Percentiles rank a stretch among this genome's conserved stretches.
phyloP scores from a whole-genome alignment of 2,329 filamentous ascomycete genomes.

The Microcyclospora pomicola region DNA sequence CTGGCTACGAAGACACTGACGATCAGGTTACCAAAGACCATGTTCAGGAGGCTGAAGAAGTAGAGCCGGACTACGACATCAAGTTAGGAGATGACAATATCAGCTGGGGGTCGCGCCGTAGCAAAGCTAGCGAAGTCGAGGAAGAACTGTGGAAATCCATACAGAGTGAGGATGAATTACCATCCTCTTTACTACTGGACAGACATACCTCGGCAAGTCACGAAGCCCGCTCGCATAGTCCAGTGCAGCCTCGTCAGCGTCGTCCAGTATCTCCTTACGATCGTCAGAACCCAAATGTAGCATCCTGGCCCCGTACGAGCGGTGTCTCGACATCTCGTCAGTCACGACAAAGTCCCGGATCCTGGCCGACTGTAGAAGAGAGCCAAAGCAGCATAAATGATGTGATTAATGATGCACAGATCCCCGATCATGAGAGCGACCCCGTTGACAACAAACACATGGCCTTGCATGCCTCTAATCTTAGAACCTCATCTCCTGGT shows the following conservation, averaged over 20 bases:
- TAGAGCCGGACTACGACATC: conserved; percentile 17
- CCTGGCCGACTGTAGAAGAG: conserved; percentile 15
- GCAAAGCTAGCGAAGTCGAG: conserved; percentile 10
- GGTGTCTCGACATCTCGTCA: conserved; percentile 9
- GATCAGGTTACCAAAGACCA: not conserved
- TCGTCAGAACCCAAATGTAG: conserved; percentile 11
- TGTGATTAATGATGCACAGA: conserved; percentile 1
- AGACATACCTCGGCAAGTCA: not conserved
- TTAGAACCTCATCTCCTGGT: not conserved
- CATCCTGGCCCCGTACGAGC: conserved; percentile 18
- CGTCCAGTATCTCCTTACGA: conserved; percentile 14
- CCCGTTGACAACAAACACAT: not conserved
- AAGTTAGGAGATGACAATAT: conserved; percentile 24
- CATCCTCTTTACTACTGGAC: conserved; percentile 14
- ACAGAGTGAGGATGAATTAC: conserved; percentile 18
- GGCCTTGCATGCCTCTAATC: not conserved
- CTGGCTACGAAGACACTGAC: conserved; percentile 23
- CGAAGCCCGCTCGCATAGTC: no score
- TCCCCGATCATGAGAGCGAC: not conserved
- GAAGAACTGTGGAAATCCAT: conserved; percentile 22
- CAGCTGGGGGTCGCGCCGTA: conserved; percentile 22
- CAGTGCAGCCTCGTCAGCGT: conserved; percentile 3
- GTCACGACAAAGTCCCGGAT: conserved; percentile 10
- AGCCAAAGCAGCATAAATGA: conserved; percentile 7
- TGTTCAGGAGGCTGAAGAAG: no score